phyloP scores from a whole-genome alignment of 2,329 filamentous ascomycete species.

The Pseudopithomyces chartarum region DNA sequence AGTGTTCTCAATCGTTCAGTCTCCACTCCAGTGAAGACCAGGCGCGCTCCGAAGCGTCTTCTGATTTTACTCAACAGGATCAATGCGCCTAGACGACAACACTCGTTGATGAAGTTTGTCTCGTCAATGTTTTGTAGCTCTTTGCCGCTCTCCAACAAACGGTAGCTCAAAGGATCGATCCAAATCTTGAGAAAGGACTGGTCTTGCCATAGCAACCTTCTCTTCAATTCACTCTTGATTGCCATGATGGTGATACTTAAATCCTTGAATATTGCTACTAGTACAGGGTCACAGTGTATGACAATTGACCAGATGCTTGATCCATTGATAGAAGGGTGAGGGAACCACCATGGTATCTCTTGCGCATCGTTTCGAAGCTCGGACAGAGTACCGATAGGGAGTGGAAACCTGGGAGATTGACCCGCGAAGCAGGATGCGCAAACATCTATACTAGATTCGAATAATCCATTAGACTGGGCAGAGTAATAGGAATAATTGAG shows the following conservation, averaged over 20 bases:
- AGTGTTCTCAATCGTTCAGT: constrained; percentile 15
- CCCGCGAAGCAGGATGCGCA: constrained; percentile 15
- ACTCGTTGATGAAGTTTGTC: constrained; percentile 15
- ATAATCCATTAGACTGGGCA: constrained; percentile 8
- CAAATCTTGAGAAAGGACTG: constrained; percentile 14
- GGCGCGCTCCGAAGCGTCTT: constrained; percentile 15
- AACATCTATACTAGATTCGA: constrained; percentile 16
- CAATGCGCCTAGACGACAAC: constrained; percentile 16
- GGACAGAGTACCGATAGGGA: constrained; percentile 12
- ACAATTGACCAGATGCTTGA: constrained; percentile 13
- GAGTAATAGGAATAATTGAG: constrained; percentile 12
- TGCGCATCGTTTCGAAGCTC: constrained; percentile 11
- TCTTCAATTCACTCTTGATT: constrained; percentile 14
- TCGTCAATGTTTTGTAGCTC: constrained; percentile 14
- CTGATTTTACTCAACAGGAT: constrained; percentile 15
- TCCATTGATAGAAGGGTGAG: constrained; percentile 14
- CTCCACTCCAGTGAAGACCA: constrained; percentile 16
- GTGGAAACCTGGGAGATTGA: constrained; percentile 13
- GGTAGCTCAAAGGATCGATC: constrained; percentile 14
- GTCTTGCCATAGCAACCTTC: constrained; percentile 15
- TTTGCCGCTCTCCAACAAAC: constrained; percentile 11
- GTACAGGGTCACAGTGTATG: constrained; percentile 11
- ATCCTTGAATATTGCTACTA: constrained; percentile 16
- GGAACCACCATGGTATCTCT: constrained; percentile 16
- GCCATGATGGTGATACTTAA: constrained; percentile 13